phyloP scores from a whole-genome alignment of 2,329 filamentous ascomycete genomes.

The Fusarium mangiferae region DNA sequence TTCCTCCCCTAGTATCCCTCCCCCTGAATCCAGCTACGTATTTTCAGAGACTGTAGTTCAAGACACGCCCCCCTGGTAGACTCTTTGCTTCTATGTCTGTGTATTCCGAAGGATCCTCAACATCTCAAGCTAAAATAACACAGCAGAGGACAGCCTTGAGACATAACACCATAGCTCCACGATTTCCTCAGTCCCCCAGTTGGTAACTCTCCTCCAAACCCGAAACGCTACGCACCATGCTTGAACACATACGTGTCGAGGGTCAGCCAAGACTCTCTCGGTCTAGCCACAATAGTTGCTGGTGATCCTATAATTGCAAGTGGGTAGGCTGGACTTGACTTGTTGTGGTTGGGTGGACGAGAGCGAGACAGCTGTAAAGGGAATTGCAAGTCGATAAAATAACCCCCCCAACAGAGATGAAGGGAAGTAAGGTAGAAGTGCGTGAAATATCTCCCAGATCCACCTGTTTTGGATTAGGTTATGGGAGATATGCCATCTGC shows the following conservation, averaged over 20 bases:
- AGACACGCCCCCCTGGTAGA: neutral
- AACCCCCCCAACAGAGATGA: rapidly evolving
- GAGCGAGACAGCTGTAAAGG: no score
- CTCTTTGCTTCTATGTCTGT: no score
- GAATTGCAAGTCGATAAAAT: neutral
- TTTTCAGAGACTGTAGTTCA: neutral
- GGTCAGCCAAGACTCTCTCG: no score
- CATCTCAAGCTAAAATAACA: no score
- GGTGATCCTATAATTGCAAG: neutral
- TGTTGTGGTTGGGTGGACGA: neutral
- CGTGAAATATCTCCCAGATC: no score
- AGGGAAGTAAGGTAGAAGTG: neutral
- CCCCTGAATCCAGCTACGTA: neutral
- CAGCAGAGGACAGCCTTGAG: no score
- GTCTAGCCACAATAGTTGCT: neutral
- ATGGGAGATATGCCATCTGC: neutral
- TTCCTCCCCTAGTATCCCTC: neutral
- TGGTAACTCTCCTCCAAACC: no score
- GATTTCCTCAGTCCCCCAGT: no score
- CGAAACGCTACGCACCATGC: no score
- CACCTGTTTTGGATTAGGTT: neutral
- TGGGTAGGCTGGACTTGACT: neutral
- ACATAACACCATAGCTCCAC: neutral
- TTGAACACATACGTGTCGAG: neutral
- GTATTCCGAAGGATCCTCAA: neutral